phyloP scores from a whole-genome alignment of 108 stramenopile species.

The Heterococcus sp. region DNA sequence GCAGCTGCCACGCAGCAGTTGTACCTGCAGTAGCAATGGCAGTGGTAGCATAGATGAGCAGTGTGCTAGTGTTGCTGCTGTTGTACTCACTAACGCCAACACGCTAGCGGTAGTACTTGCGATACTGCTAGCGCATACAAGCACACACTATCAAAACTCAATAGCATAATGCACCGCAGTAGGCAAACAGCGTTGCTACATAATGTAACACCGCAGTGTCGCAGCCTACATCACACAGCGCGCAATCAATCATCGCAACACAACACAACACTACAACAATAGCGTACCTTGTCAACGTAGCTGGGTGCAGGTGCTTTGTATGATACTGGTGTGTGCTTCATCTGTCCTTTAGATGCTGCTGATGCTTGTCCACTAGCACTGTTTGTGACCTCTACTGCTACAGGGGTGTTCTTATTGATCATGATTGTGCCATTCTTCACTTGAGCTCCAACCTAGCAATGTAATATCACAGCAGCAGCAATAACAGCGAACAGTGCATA shows the following conservation, averaged over 20 bases:
- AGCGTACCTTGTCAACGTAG: slow-evolving; percentile 82
- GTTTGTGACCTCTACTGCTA: no score
- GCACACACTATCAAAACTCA: background rate
- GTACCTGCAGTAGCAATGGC: no score
- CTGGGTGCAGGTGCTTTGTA: slow-evolving; percentile 77
- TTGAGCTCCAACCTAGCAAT: slow-evolving; percentile 76
- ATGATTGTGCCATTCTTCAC: slow-evolving; percentile 76
- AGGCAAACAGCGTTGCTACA: no score
- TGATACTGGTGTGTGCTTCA: slow-evolving; percentile 59
- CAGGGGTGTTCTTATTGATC: slow-evolving; percentile 86
- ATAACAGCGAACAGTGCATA: no score
- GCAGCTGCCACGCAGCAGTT: no score
- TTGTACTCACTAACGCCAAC: no score
- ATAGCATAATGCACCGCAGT: background rate
- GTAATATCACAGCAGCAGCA: background rate
- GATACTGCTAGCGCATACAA: background rate
- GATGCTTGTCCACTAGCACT: slow-evolving; percentile 56
- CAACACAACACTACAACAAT: background rate
- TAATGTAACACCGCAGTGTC: no score
- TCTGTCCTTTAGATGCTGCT: slow-evolving; percentile 3
- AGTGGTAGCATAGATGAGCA: no score
- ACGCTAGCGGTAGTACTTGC: no score
- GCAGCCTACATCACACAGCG: no score
- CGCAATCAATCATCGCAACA: background rate
- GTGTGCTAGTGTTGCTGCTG: no score